Evolutionary conservation across 108 stramenopile genomes (phyloP), one percentile per base, ranked within the genome.

Genomic region (Asterionellopsis glacialis): DNA sequence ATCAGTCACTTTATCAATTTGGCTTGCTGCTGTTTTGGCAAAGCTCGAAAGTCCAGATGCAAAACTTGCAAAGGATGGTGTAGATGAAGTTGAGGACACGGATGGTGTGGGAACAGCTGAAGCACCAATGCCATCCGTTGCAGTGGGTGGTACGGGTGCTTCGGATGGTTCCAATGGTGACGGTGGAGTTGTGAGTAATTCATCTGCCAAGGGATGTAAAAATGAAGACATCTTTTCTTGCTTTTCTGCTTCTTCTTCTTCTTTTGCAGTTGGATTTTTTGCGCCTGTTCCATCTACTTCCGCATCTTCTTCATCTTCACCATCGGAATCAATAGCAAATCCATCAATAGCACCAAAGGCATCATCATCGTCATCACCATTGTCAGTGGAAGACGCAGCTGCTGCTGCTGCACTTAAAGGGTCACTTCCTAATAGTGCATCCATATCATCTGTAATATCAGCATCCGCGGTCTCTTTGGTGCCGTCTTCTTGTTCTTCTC

Each of bases 261-360:
- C 25, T 16, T 4, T 5, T 4, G 56, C 39, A 42, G 42, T 14
- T 3, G 16, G 4, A 18, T 3, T 27, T 10, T 3, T 40, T 41
- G 40, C 28, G 1, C 2, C 40, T 3, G 33, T 7, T 16, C 6
- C 16, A 2, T 25, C 6, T 1, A 41, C 23, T 13, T 39, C 28
- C 15, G 3, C 44, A 5, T 10, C 18, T 7, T 52, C 45, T 12
- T 69, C 75, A 21, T 70, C 79, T 41, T 79, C 77, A 19, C 64
- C 82, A 38, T 83, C 83, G 21, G 76, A 77, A 57, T 84, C 83
- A 55, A 84, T 84, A 11, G 79, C 68, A 67, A 81, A 84, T 22
- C 70, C 70, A 47, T 61, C 65, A 49, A 67, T 59, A 11, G 65
- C 64, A 16, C 21, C 47, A 19, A 16, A 21, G 1, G 23, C 56